Percentiles rank a stretch among this genome's conserved stretches.
These are phyloP conservation scores for Spirogloea muscicola DNA, from an alignment of 139 green algal species.

Conservation along the genomic window DNA sequence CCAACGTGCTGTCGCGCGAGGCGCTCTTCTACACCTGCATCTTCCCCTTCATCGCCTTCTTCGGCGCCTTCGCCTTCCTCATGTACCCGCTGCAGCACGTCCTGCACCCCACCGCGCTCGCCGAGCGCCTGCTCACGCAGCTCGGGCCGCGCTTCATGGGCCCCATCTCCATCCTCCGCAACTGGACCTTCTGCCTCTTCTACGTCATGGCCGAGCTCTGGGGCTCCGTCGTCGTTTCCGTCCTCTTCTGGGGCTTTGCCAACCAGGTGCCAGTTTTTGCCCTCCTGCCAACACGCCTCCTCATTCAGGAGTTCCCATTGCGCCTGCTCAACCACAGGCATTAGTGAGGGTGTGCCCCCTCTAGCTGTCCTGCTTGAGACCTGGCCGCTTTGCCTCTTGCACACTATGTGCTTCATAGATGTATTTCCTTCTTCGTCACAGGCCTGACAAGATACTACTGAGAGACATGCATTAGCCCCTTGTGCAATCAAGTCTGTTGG, in stretches of 20 bases:
- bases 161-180: slow-evolving; percentile 96
- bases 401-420: background rate
- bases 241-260: slow-evolving; percentile 98
- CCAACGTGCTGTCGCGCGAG: slow-evolving; percentile 84
- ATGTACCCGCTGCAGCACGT: slow-evolving; percentile 88
- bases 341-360: no score
- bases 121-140: slow-evolving; percentile 69
- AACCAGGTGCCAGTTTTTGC: slow-evolving; percentile 75
- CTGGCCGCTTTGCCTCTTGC: background rate
- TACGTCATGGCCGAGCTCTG: slow-evolving; percentile 99
- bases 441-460: background rate
- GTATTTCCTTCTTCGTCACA: background rate
- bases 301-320: background rate
- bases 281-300: no score
- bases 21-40: slow-evolving; percentile 97
- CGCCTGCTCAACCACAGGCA: background rate
- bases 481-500: no score
- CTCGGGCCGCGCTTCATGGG: slow-evolving; percentile 77
- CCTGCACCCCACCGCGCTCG: slow-evolving; percentile 85
- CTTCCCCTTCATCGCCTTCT: slow-evolving; percentile 98
- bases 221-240: slow-evolving; percentile 96
- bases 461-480: background rate
- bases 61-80: slow-evolving; percentile 89
- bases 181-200: slow-evolving; percentile 99
- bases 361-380: background rate